Evolutionary conservation across 192 early-diverging fungal species (phyloP).

Genomic region (Coemansia sp.): DNA sequence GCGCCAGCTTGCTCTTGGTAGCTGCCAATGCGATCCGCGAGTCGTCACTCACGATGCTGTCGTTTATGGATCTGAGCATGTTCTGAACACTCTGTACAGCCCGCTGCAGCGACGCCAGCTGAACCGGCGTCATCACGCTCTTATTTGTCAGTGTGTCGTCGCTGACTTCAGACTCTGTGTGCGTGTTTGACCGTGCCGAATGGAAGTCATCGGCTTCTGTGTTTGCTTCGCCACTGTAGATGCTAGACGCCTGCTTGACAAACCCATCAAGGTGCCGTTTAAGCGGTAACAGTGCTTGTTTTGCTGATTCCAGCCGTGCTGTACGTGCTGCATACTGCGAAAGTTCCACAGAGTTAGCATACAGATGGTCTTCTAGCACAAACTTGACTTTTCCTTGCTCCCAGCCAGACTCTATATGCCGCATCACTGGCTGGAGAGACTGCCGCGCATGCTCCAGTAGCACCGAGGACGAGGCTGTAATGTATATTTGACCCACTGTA

Average conservation of each 20-base stretch:
- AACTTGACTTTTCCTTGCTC: conserved; percentile 3
- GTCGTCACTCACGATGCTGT: conserved; percentile 35
- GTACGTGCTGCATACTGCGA: neutral
- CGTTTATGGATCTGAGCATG: conserved; percentile 46
- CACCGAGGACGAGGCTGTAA: conserved; percentile 41
- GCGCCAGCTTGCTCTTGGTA: conserved; percentile 35
- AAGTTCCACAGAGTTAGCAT: neutral
- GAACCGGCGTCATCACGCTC: conserved; percentile 21
- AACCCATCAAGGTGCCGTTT: conserved; percentile 8
- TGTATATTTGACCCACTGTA: conserved; percentile 24
- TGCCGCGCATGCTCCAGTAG: conserved; percentile 40
- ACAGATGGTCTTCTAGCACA: conserved; percentile 13
- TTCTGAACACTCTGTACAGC: conserved; percentile 48
- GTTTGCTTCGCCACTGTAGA: conserved; percentile 13
- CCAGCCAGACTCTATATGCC: neutral
- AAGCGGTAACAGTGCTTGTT: neutral
- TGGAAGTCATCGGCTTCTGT: conserved; percentile 34
- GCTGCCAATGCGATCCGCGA: conserved; percentile 34
- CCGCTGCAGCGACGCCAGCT: conserved; percentile 49
- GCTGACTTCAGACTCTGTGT: neutral
- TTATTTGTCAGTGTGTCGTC: neutral
- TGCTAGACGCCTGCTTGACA: conserved; percentile 11
- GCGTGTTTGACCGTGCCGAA: conserved; percentile 31
- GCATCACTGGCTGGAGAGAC: conserved; percentile 24
- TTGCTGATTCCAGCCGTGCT: neutral